A percentile compares a stretch with the other conserved stretches of the same genome.
These are phyloP conservation scores for Pseudopyricularia cyperi DNA, from an alignment of 2,329 filamentous ascomycete species.

Conservation along the genomic window DNA sequence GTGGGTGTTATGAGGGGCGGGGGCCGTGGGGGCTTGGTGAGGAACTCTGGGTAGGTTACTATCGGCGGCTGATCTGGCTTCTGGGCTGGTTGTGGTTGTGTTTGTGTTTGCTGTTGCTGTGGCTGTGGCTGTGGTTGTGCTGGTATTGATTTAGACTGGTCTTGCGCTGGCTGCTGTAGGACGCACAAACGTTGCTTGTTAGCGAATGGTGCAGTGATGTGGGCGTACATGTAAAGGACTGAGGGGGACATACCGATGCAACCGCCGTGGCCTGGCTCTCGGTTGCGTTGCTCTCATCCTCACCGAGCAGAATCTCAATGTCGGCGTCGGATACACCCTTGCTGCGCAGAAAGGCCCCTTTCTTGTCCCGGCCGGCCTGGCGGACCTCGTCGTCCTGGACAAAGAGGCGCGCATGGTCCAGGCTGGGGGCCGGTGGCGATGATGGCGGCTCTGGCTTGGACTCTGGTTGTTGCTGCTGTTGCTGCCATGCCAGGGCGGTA, in stretches of 20 bases:
- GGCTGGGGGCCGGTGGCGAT: conserved; percentile 5
- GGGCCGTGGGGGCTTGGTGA: conserved; percentile 40
- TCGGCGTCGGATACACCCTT: conserved; percentile 60
- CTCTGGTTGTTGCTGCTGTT: neutral
- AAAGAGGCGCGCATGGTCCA: conserved; percentile 64
- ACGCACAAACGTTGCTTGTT: neutral
- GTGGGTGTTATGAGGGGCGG: conserved; percentile 50
- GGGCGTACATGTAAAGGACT: neutral
- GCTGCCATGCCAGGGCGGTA: conserved; percentile 9
- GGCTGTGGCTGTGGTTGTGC: neutral
- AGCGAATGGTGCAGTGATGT: neutral
- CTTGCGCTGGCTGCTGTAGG: neutral
- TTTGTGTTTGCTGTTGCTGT: neutral
- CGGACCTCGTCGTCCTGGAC: conserved; percentile 62
- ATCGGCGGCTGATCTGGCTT: conserved; percentile 40
- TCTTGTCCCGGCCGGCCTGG: conserved; percentile 55
- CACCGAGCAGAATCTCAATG: conserved; percentile 51
- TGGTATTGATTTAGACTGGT: neutral
- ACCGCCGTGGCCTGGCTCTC: neutral
- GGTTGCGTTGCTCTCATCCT: conserved; percentile 8
- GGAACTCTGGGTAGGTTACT: conserved; percentile 59
- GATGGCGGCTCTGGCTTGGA: neutral
- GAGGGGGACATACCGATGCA: neutral
- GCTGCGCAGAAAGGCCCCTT: conserved; percentile 60
- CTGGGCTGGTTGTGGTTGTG: conserved; percentile 8